Base-by-base conservation (phyloP, 2,329 filamentous ascomycete genomes). In the Plectosphaerella sp. region DNA sequence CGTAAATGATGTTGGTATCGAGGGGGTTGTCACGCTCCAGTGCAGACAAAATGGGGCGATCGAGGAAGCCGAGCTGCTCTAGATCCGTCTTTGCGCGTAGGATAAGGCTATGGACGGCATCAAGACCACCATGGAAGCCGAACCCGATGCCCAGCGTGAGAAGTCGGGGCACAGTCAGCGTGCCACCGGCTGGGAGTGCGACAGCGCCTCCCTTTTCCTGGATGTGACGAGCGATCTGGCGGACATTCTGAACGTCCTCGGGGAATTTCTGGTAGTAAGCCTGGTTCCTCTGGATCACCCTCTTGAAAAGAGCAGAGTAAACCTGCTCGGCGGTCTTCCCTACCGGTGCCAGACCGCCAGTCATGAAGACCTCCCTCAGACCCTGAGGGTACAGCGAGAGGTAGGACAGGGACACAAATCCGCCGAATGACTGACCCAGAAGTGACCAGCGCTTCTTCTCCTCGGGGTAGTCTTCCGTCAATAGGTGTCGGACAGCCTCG, bases 391-490 rank as follows among this genome's bases (percentile, higher is more conserved):
- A 86, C 65, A 89, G 84, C 3, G 88, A 94, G 15, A 97, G 79
- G 67, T 97, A 97, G 8, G 88, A 93, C 35, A 91, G 76, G 47
- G 78, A 80, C 63, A 91, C 89, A 68, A 96, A 97, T 1, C 93
- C 93, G 39, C 93, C 93, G 67, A 96, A 97, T 15, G 87, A 92
- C 71, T 97, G 93, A 9, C 93, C 93, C 56, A 96, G 87, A 28
- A 94, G 80, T 53, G 85, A 88, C 93, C 92, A 97, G 65, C 86
- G 85, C 66, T 84, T 82, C 64, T 88, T 84, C 47, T 87, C 82
- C 20, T 80, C 74, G 0, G 88, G 84, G 61, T 84, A 88, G 49
- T 85, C 82, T 5, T 76, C 73, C 0, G 88, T 94, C 50, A 97
- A 74, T 39, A 79, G 86, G 61, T 84, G 80, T 5, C 93, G 83